Base-by-base conservation (phyloP, 2,329 filamentous ascomycete species). In the Chrysoporthe cubensis region DNA sequence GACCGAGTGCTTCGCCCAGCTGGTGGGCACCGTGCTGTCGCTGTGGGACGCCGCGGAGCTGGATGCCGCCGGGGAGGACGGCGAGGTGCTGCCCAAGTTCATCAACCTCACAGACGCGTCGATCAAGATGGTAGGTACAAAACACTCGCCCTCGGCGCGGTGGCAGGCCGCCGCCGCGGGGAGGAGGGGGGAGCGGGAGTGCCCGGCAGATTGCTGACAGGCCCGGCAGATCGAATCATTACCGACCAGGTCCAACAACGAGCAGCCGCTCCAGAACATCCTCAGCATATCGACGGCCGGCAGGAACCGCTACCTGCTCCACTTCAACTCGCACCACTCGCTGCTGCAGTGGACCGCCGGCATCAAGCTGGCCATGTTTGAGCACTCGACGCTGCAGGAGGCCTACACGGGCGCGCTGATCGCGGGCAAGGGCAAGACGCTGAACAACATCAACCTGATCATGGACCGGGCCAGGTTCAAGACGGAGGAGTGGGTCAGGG, bases 71-170 rank as follows among this genome's bases (percentile, higher is more conserved):
- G 93, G 92, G 46, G 90, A 93, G 73, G 89, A 96, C 74, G 91
- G 84, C 50, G 80, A 85, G 71, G 78, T 84, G 5, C 72, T 81
- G 58, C 76, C 80, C 56, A 81, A 81, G 69, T 99, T 97, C 77
- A 94, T 99, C 78, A 99, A 99, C 76, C 81, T 99, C 69, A 97
- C 96, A 7, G 96, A 99, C 84, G 96, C 96, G 26, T 97, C 96
- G 0, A 94, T 99, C 74, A 97, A 97, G 80, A 97, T 98, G 94
- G 96, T 97, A 85, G 73, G 80, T 71, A 26, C 26, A 26, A 26
- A 26, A 26, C 26, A 26, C 26, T 26, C 26, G 26, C 26, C 26
- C 26, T 26, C 26, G 26, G 26, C 26, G 26, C 26, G 26, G 26
- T 26, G 26, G 26, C 26, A 26, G 26, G 26, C 26, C 26, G 26